phyloP scores from a whole-genome alignment of 148 eudicot genomes.

The Gaultheria prostrata region DNA sequence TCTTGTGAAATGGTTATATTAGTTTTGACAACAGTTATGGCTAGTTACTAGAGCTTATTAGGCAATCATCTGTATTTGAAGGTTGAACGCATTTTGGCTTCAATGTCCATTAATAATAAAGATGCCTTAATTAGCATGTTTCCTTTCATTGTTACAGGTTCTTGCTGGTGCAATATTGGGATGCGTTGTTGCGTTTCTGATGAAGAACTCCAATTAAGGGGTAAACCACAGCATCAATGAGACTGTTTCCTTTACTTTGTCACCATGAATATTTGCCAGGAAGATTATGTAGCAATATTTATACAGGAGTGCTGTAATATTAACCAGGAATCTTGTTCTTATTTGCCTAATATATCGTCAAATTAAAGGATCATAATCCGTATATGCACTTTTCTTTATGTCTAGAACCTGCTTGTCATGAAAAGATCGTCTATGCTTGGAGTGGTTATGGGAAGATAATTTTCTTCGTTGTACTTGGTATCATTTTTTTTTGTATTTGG shows the following conservation, averaged over 20 bases:
- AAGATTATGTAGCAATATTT: background rate
- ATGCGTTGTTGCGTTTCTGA: constrained; percentile 26
- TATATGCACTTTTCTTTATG: background rate
- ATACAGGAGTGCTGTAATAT: background rate
- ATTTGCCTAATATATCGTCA: background rate
- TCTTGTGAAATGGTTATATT: background rate
- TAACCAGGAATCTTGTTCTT: background rate
- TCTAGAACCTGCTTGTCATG: background rate
- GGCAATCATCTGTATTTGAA: background rate
- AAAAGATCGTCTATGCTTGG: background rate
- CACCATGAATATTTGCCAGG: background rate
- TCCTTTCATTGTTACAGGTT: constrained; percentile 28
- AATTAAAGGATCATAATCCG: background rate
- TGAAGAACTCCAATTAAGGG: constrained; percentile 32
- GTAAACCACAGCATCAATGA: background rate
- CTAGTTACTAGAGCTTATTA: background rate
- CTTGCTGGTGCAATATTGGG: constrained; percentile 49
- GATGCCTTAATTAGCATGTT: background rate
- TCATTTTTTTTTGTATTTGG: no score
- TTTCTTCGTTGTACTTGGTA: no score
- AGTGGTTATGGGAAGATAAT: background rate
- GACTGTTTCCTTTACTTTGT: background rate
- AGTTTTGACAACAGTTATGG: background rate
- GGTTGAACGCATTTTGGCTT: background rate
- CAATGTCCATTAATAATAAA: background rate